These are phyloP conservation scores for Tetrahymena thermophila DNA, from an alignment of 73 alveolate genomes.

Conservation along the genomic window DNA sequence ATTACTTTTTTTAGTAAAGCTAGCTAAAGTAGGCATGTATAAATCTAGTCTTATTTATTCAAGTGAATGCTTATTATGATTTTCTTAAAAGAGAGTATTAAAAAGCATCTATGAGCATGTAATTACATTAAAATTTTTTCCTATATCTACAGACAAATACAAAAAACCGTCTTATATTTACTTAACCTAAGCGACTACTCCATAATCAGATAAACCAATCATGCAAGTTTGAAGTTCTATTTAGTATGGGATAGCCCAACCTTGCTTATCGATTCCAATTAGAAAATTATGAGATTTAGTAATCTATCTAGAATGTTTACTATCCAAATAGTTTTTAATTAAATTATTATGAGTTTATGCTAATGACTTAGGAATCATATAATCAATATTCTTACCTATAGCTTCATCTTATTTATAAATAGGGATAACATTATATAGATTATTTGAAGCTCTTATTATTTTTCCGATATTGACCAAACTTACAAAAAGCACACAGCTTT, in stretches of 20 bases:
- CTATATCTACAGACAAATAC: background rate
- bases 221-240: background rate
- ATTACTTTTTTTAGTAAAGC: background rate
- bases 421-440: background rate
- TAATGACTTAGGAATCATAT: background rate
- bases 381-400: background rate
- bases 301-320: too few relatives aligned
- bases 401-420: background rate
- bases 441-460: background rate
- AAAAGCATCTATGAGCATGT: background rate
- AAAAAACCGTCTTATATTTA: background rate
- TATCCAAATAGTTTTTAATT: too few relatives aligned
- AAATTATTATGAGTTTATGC: background rate
- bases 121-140: too few relatives aligned
- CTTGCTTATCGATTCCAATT: background rate
- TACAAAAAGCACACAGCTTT: background rate
- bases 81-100: too few relatives aligned
- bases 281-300: background rate
- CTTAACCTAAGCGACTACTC: background rate
- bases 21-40: background rate
- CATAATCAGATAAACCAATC: background rate
- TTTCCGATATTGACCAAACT: background rate
- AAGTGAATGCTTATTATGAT: background rate
- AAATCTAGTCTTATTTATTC: background rate
- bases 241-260: background rate